Conservation (phyloP, 2,329 filamentous ascomycete genomes). For the Colletotrichum simmondsii region DNA sequence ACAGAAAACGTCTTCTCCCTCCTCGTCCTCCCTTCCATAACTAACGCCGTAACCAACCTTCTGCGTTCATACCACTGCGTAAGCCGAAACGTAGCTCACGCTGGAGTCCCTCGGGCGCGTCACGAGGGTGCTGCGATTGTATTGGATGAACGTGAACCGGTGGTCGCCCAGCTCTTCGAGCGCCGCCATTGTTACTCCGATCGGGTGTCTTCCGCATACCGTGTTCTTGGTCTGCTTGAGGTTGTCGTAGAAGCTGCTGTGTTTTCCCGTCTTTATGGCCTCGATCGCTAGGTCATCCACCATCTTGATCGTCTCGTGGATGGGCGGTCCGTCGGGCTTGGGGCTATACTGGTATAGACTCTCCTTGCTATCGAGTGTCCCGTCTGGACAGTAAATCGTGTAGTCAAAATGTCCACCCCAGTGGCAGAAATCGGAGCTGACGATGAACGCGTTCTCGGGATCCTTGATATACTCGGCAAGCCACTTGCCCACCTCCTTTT, state of each 20-base stretch:
- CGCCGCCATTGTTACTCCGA: conserved; percentile 91
- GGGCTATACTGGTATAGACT: conserved; percentile 47
- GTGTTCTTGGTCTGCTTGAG: conserved; percentile 84
- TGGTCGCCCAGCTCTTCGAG: conserved; percentile 72
- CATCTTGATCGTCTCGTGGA: conserved; percentile 85
- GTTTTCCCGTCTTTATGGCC: conserved; percentile 81
- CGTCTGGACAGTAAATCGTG: conserved; percentile 73
- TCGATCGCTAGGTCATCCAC: conserved; percentile 87
- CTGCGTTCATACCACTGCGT: conserved; percentile 72
- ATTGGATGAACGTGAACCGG: conserved; percentile 82
- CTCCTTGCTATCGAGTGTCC: conserved; percentile 51
- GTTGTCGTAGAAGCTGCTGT: conserved; percentile 75
- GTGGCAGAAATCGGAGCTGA: conserved; percentile 97
- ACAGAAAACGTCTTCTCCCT: not conserved
- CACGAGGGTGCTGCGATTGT: conserved; percentile 65
- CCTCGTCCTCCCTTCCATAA: not conserved
- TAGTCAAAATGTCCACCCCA: conserved; percentile 91
- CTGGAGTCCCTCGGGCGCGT: conserved; percentile 78
- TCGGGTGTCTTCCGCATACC: conserved; percentile 93
- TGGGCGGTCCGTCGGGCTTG: conserved; percentile 58
- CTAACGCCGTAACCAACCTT: not conserved
- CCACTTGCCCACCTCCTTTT: conserved; percentile 75
- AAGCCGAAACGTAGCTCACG: conserved; percentile 95
- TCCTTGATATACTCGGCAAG: conserved; percentile 83
- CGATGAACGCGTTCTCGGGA: conserved; percentile 81